These are phyloP conservation scores for Zygosaccharomyces lentus DNA, from an alignment of 805 yeast species.

Conservation along the genomic window DNA sequence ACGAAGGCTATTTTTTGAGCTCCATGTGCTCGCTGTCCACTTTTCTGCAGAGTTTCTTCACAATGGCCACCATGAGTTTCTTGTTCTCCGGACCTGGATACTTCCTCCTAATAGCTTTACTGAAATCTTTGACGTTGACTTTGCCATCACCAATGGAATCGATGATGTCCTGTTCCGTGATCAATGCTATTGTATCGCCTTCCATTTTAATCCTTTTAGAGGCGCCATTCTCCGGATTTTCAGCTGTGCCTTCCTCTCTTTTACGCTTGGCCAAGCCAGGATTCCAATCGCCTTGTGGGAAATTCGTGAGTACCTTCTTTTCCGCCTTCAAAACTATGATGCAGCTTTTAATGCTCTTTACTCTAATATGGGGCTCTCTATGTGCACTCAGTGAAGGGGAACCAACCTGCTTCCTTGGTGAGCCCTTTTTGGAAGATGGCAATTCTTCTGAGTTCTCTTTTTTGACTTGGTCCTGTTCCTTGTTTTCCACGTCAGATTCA, in stretches of 20 bases:
- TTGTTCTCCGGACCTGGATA: constrained; percentile 33
- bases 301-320: constrained; percentile 51
- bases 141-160: constrained; percentile 45
- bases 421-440: constrained; percentile 19
- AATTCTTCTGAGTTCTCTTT: constrained; percentile 32
- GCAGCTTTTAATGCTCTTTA: constrained; percentile 49
- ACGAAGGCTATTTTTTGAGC: constrained; percentile 17
- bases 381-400: constrained; percentile 12
- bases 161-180: constrained; percentile 71
- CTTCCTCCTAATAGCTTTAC: constrained; percentile 57
- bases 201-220: constrained; percentile 42
- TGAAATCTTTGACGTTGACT: constrained; percentile 51
- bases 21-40: constrained; percentile 33
- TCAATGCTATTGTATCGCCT: constrained; percentile 33
- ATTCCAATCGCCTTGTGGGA: constrained; percentile 84
- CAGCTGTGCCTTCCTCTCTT: constrained; percentile 21
- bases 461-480: constrained; percentile 40
- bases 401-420: constrained; percentile 25
- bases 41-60: constrained; percentile 30
- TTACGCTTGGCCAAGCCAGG: constrained; percentile 44
- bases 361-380: constrained; percentile 37
- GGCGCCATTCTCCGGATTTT: constrained; percentile 26
- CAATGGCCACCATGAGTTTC: constrained; percentile 30
- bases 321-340: constrained; percentile 63
- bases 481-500: constrained; percentile 61